A percentile compares a stretch with the other conserved stretches of the same genome.
These are phyloP conservation scores for Xylaria venustula DNA, from an alignment of 495 filamentous ascomycete species.

Conservation along the genomic window DNA sequence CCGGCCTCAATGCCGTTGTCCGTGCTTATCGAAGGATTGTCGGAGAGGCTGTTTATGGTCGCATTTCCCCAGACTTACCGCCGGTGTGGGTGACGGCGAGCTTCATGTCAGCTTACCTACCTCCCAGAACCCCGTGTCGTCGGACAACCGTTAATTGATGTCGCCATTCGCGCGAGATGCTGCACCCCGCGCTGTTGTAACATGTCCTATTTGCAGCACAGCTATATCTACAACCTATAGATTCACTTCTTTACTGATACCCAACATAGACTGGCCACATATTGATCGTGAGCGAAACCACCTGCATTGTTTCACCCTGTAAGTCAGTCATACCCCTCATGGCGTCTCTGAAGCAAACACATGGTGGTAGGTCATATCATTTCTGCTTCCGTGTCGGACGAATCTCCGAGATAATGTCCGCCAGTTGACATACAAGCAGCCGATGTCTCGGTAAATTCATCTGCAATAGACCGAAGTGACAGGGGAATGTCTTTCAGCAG, in stretches of 20 bases:
- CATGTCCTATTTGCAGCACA: background rate
- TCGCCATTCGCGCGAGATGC: background rate
- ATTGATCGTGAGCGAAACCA: background rate
- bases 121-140: too few species aligned
- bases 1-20: background rate
- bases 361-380: background rate
- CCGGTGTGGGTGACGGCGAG: background rate
- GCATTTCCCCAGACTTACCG: conserved; percentile 4
- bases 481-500: background rate
- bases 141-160: background rate
- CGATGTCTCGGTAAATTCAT: background rate
- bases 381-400: background rate
- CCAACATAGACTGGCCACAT: background rate
- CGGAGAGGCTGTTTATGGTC: background rate
- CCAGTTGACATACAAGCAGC: background rate
- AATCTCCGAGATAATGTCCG: background rate
- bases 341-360: background rate
- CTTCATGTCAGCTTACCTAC: background rate
- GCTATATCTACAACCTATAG: background rate
- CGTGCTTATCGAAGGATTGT: background rate
- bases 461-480: background rate
- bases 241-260: too few species aligned
- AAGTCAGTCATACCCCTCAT: background rate
- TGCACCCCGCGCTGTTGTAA: background rate
- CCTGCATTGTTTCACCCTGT: background rate